Base-by-base conservation (phyloP, 257 asterid species). In the Solanum clarkiae region DNA sequence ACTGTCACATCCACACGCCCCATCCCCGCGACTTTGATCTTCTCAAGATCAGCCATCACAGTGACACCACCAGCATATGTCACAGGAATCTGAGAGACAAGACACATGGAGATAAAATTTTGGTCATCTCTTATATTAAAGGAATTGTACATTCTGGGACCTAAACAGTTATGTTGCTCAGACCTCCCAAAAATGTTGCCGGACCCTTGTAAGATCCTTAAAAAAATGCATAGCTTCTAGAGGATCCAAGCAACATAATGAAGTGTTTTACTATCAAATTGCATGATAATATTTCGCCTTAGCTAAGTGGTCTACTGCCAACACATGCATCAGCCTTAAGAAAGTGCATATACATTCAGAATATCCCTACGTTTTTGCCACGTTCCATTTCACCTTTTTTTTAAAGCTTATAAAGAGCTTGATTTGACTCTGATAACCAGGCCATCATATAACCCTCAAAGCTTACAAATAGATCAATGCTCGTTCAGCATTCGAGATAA, bases 11-110 rank as follows among this genome's bases (percentile, higher is more conserved):
- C 98, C 63, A 96, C 98, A 40, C 91, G 92, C 51, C 95, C 97
- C 88, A 85, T 87, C 82, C 98, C 99, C 42, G 99, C 95, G 40
- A 84, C 56, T 91, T 91, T 92, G 74, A 95, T 94, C 91, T 89
- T 93, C 90, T 94, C 98, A 87, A 96, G 86, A 90, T 96, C 99
- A 59, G 87, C 94, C 93, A 94, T 91, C 51, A 82, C 83, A 6
- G 94, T 94, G 69, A 95, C 99, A 51, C 99, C 98, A 68, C 98
- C 99, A 74, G 99, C 99, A 87, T 96, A 96, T 53, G 99, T 96
- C 87, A 93, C 98, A 0, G 98, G 99, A 87, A 96, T 95, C 99
- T 96, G 81, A 55, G 74, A 88, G 24, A 49, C 40, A 29, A 36
- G 40, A 36, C 68, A 88, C 16, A 57, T 62, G 66, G 24, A 65